These are phyloP conservation scores for Dactylis glomerata DNA, from an alignment of 176 grass and related monocot species.

Conservation along the genomic window DNA sequence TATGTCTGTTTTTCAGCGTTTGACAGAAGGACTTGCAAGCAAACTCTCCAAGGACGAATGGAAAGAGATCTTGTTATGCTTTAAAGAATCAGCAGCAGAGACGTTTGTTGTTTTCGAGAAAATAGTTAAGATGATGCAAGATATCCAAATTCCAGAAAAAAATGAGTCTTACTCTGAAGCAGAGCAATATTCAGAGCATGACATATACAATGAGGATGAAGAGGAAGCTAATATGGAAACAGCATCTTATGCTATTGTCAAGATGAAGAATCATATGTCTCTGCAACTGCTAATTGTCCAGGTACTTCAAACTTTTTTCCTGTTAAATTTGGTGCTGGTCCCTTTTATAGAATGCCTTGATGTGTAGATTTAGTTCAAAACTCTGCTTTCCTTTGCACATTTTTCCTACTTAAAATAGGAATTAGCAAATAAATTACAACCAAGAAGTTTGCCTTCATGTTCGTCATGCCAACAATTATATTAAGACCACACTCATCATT, in stretches of 20 bases:
- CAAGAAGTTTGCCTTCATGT: background rate
- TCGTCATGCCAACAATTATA: background rate
- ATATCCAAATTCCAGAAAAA: constrained; percentile 88
- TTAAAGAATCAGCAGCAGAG: constrained; percentile 69
- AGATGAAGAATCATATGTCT: constrained; percentile 56
- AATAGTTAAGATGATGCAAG: constrained; percentile 80
- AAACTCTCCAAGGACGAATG: constrained; percentile 71
- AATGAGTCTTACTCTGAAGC: constrained; percentile 64
- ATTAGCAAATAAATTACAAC: background rate
- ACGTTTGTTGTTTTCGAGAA: constrained; percentile 59
- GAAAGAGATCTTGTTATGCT: constrained; percentile 59
- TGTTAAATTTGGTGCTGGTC: background rate
- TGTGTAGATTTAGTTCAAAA: background rate
- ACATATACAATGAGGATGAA: constrained; percentile 68
- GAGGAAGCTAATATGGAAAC: constrained; percentile 91
- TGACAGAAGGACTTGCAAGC: constrained; percentile 68
- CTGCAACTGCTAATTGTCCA: constrained; percentile 69
- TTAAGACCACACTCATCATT: background rate
- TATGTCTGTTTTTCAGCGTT: constrained; percentile 64
- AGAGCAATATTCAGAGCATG: constrained; percentile 82
- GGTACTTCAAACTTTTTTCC: constrained; percentile 36
- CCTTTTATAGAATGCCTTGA: background rate
- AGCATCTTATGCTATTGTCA: constrained; percentile 59
- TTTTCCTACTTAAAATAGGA: background rate
- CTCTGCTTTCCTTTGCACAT: background rate